Base-by-base conservation (phyloP, 352 stramenopile genomes). In the Phytophthora boehmeriae region DNA sequence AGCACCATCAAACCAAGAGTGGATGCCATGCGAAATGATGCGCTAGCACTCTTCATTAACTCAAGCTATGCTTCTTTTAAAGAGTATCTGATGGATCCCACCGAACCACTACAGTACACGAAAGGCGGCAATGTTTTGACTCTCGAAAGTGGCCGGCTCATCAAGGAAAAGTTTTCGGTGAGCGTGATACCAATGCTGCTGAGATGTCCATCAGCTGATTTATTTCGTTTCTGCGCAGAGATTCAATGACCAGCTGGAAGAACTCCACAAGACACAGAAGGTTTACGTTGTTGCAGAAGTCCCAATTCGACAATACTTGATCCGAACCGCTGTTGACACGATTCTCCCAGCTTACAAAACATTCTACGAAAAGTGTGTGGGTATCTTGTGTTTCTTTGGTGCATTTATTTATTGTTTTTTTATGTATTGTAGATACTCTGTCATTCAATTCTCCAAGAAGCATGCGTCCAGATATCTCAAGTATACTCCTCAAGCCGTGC, bases 101-200 rank as follows among this genome's bases (percentile, higher is more conserved):
- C 83, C 36, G 80, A 89, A 34, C 92, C 86, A 34, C 66, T 98
- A 9, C 83, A 95, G 53, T 98, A 97, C 63, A 75, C 86, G 27
- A 96, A 91, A 47, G 80, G 83, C 22, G 75, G 85, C 34, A 87
- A 75, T 23, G 64, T 97, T 17, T 68, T 98, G 4, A 97, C 92
- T 11, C 68, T 97, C 13, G 92, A 98, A 57, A 96, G 82, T 64
- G 93, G 93, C 8, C 76, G 91, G 11, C 60, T 97, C 22, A 71
- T 98, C 50, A 98, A 98, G 69, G 88, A 92, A 52, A 95, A 97
- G 48, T 98, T 98, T 59, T 64, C 83, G 71, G 86, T 92, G 62
- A 44, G 76, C 5, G 0, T 4, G 16, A 14, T 16, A 49, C 6
- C n/a, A 52, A 17, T 52, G 19, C 17, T 43, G 16, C n/a, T 47